phyloP scores from a whole-genome alignment of 805 yeast genomes.

The Candida boleticola region DNA sequence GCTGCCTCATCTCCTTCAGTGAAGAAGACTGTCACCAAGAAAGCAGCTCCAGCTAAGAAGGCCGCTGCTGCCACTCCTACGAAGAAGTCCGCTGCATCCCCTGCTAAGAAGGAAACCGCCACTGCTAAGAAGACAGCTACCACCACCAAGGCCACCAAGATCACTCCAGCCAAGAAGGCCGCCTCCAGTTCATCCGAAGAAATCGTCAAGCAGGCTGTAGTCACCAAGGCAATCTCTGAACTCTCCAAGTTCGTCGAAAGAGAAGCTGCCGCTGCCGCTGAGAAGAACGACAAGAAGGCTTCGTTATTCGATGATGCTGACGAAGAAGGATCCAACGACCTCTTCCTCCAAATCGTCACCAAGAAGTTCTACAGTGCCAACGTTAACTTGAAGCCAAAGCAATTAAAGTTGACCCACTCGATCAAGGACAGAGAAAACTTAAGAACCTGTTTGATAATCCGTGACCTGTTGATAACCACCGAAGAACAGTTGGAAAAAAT shows the following conservation, averaged over 20 bases:
- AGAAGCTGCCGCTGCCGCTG: conserved; percentile 27
- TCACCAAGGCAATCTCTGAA: conserved; percentile 57
- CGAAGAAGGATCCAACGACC: conserved; percentile 53
- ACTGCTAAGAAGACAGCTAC: conserved; percentile 3
- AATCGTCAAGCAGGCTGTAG: conserved; percentile 8
- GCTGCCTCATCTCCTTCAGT: conserved; percentile 21
- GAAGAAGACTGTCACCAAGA: conserved; percentile 16
- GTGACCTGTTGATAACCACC: conserved; percentile 53
- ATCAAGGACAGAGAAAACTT: conserved; percentile 41
- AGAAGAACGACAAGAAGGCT: conserved; percentile 32
- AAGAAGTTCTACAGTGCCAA: conserved; percentile 63
- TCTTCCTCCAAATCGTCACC: conserved; percentile 63
- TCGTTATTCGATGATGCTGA: conserved; percentile 45
- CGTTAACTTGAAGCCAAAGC: conserved; percentile 55
- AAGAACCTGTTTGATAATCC: conserved; percentile 63
- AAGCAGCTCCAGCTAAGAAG: conserved; percentile 11
- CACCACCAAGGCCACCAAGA: conserved; percentile 1
- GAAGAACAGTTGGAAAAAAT: conserved; percentile 43
- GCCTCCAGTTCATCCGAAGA: background rate
- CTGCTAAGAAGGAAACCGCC: conserved; percentile 6
- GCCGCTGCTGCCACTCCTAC: conserved; percentile 35
- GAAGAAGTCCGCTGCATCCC: conserved; percentile 6
- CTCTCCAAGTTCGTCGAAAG: conserved; percentile 56
- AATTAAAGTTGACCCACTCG: conserved; percentile 47
- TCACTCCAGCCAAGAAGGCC: background rate